Evolutionary conservation across 306 rosid species (phyloP).

Genomic region (Lathyrus oleraceus): DNA sequence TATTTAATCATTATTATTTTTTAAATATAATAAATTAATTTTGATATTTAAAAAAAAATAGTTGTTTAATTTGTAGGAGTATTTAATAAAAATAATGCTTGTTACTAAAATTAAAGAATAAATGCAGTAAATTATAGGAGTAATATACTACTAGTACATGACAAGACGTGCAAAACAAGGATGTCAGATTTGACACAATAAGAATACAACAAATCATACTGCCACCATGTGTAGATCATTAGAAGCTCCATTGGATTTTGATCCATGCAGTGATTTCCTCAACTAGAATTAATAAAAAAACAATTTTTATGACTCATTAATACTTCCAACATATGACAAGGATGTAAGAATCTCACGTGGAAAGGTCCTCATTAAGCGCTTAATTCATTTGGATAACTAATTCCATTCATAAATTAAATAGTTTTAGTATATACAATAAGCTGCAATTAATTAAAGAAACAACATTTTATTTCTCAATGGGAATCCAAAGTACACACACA

Average conservation of each 20-base stretch:
- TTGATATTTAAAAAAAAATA: no score
- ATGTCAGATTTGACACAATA: slow-evolving; percentile 31
- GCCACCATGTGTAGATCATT: slow-evolving; percentile 46
- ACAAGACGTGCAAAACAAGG: slow-evolving; percentile 35
- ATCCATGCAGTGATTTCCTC: slow-evolving; percentile 18
- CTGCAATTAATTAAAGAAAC: slow-evolving; percentile 14
- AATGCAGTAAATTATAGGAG: not conserved
- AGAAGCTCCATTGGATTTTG: slow-evolving; percentile 32
- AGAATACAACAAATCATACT: slow-evolving; percentile 32
- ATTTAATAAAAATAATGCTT: no score
- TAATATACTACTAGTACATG: no score
- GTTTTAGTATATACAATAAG: no score
- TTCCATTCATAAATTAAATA: not conserved
- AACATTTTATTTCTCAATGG: slow-evolving; percentile 30
- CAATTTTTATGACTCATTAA: slow-evolving; percentile 12
- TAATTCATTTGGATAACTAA: slow-evolving; percentile 25
- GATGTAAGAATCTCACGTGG: slow-evolving; percentile 42
- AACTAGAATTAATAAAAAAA: not conserved
- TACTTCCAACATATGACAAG: slow-evolving; percentile 33
- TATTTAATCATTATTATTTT: no score
- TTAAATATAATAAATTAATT: no score
- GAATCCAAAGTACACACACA: slow-evolving; percentile 52
- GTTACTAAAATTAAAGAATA: slow-evolving; percentile 8
- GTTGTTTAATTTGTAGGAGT: no score
- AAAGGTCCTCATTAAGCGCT: slow-evolving; percentile 35